Percentiles rank a stretch among this genome's conserved stretches.
Evolutionary conservation across 345 rosid genomes (phyloP).

Genomic region (Eucalyptus curtisii): DNA sequence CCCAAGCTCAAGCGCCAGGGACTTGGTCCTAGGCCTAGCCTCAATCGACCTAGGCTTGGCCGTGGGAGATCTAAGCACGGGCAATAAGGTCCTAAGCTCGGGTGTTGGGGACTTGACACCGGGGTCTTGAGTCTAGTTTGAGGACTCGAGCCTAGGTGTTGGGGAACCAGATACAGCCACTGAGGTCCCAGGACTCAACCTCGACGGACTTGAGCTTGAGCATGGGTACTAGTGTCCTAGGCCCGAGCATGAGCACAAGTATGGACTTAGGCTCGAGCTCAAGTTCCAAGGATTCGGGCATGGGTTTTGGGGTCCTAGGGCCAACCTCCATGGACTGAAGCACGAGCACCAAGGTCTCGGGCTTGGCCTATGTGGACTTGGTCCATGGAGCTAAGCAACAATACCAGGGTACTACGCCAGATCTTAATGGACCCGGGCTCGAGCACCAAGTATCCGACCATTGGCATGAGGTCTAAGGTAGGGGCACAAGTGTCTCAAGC

Average conservation of each 20-base stretch:
- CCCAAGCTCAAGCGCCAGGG: background rate
- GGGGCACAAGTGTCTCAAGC: too few relatives aligned
- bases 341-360: background rate
- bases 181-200: background rate
- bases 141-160: background rate
- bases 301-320: background rate
- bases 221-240: rapidly evolving
- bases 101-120: background rate
- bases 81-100: background rate
- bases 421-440: background rate
- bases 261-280: background rate
- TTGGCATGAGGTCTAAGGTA: background rate
- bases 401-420: rapidly evolving
- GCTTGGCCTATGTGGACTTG: background rate
- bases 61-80: background rate
- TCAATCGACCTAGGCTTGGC: background rate
- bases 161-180: rapidly evolving
- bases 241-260: background rate
- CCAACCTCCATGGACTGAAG: background rate
- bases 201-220: background rate
- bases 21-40: background rate
- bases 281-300: rapidly evolving
- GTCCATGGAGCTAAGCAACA: background rate
- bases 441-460: rapidly evolving
- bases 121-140: rapidly evolving